Percentiles rank a stretch among this genome's conserved stretches.
phyloP scores from a whole-genome alignment of 2,329 filamentous ascomycete species.

The Cytospora piceicola region DNA sequence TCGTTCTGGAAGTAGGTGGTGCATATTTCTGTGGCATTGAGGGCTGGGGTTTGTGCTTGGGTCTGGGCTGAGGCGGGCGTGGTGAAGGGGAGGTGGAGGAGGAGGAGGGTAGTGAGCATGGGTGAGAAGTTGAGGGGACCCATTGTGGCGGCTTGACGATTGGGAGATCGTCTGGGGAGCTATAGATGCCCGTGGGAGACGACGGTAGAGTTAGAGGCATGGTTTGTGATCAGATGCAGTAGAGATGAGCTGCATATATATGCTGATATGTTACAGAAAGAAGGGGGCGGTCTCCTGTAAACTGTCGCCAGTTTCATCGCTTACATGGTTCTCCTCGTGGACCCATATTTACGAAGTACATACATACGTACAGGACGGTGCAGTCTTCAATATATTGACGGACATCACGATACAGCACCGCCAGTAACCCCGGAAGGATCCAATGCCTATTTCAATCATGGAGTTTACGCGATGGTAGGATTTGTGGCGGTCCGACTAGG shows the following conservation, averaged over 20 bases:
- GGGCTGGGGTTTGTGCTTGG: neutral
- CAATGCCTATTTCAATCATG: neutral
- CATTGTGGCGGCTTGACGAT: neutral
- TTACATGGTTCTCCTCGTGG: neutral
- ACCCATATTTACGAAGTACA: neutral
- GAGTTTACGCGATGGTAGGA: neutral
- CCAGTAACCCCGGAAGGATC: neutral
- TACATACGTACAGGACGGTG: neutral
- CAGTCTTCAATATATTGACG: neutral
- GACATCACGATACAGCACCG: neutral
- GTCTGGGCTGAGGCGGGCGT: slow-evolving; percentile 1
- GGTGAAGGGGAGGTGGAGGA: slow-evolving; percentile 7
- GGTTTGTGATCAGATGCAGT: neutral
- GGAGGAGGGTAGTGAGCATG: neutral
- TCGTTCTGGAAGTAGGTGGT: slow-evolving; percentile 44
- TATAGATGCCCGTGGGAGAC: neutral
- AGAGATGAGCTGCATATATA: neutral
- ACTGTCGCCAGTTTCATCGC: neutral
- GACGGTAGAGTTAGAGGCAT: neutral
- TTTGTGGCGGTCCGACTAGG: neutral
- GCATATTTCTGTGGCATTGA: slow-evolving; percentile 25
- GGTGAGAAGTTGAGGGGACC: neutral
- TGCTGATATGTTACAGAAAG: neutral
- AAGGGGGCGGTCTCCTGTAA: neutral
- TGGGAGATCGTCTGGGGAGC: neutral